phyloP scores from a whole-genome alignment of 768 basidiomycete species.

The Suillus hirtellus region DNA sequence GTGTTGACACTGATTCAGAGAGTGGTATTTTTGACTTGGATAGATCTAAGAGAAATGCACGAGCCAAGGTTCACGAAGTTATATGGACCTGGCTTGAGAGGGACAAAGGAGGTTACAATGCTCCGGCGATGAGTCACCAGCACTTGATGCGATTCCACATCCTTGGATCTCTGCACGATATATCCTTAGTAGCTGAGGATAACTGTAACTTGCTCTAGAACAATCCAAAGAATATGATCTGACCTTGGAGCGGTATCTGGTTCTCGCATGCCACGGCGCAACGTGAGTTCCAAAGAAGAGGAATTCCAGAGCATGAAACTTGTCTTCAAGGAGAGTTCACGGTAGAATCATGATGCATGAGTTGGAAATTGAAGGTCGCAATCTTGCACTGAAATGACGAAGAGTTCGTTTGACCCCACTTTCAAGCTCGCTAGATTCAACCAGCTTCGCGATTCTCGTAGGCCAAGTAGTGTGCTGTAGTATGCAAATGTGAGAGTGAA shows the following conservation, averaged over 20 bases:
- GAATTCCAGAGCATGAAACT: too few relatives aligned
- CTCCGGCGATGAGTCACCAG: background rate
- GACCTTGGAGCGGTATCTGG: too few relatives aligned
- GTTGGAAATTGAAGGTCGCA: constrained; percentile 27
- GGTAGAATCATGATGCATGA: too few relatives aligned
- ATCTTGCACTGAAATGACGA: background rate
- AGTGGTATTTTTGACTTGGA: background rate
- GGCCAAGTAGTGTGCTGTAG: background rate
- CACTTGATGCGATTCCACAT: background rate
- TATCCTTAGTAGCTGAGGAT: background rate
- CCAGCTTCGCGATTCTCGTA: background rate
- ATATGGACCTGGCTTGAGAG: background rate
- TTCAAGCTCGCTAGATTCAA: background rate
- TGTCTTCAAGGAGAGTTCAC: too few relatives aligned
- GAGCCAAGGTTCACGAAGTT: background rate
- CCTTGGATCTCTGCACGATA: background rate
- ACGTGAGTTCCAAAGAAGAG: too few relatives aligned
- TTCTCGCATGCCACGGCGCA: too few relatives aligned
- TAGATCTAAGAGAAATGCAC: background rate
- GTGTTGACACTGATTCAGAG: background rate
- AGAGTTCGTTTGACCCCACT: background rate
- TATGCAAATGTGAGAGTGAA: background rate
- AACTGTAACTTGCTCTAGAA: background rate
- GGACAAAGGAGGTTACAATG: background rate
- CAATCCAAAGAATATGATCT: too few relatives aligned